Percentiles rank a stretch among this genome's conserved stretches.
phyloP scores from a whole-genome alignment of 371 early-diverging fungal species.

The Catenaria anguillulae region DNA sequence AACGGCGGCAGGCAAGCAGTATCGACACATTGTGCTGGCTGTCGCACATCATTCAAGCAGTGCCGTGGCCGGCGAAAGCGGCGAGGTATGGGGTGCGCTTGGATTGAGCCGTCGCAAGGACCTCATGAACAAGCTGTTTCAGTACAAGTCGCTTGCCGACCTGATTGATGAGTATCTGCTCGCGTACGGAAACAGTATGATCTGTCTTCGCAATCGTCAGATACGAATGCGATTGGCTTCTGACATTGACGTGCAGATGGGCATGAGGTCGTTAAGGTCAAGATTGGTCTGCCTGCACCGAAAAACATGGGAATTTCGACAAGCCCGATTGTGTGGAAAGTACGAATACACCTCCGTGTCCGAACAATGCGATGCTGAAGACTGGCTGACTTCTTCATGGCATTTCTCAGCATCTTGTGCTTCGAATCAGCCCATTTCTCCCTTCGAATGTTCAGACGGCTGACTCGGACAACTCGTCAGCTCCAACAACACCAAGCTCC shows the following conservation, averaged over 20 bases:
- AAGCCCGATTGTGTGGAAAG: neutral
- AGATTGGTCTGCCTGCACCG: conserved; percentile 12
- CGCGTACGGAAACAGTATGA: conserved; percentile 9
- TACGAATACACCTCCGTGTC: neutral
- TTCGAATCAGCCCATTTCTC: too few relatives aligned
- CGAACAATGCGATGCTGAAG: too few relatives aligned
- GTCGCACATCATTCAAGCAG: too few relatives aligned
- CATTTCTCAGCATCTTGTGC: too few relatives aligned
- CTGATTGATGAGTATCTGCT: conserved; percentile 12
- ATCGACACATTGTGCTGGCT: conserved; percentile 26
- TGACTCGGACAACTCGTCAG: too few relatives aligned
- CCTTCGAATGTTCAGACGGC: too few relatives aligned
- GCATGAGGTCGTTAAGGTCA: conserved; percentile 13
- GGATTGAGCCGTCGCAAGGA: conserved; percentile 21
- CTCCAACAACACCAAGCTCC: too few relatives aligned
- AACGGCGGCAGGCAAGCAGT: too few relatives aligned
- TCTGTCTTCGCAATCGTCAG: too few relatives aligned
- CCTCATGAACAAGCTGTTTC: conserved; percentile 19
- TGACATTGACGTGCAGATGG: neutral
- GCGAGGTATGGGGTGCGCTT: conserved; percentile 20
- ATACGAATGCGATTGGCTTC: neutral
- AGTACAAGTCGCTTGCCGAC: conserved; percentile 6
- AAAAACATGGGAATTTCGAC: neutral
- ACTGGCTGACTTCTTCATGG: too few relatives aligned
- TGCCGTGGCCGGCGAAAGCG: neutral